Conservation (phyloP, 2,329 filamentous ascomycete species). For the Diaporthe vaccinii region DNA sequence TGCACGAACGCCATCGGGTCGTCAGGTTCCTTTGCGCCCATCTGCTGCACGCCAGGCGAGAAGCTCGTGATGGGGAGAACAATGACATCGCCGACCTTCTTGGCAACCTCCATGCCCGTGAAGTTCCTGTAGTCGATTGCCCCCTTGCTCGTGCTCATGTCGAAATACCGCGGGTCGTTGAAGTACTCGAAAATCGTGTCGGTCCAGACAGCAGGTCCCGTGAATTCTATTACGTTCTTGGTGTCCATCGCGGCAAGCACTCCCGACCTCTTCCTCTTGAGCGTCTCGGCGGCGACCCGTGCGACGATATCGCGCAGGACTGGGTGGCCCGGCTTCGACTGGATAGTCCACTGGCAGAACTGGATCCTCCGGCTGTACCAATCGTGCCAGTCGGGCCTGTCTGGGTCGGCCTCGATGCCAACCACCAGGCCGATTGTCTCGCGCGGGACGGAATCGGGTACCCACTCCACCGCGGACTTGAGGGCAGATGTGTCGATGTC, state of each 20-base stretch:
- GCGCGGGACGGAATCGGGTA: slow-evolving; percentile 82
- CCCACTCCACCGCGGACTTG: slow-evolving; percentile 87
- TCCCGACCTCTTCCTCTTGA: slow-evolving; percentile 78
- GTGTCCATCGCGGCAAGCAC: slow-evolving; percentile 71
- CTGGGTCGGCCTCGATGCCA: slow-evolving; percentile 96
- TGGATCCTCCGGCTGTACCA: slow-evolving; percentile 98
- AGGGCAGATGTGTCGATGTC: slow-evolving; percentile 94
- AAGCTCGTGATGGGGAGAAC: slow-evolving; percentile 97
- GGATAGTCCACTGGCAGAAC: slow-evolving; percentile 99
- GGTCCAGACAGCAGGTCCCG: slow-evolving; percentile 94
- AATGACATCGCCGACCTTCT: slow-evolving; percentile 93
- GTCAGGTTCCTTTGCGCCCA: slow-evolving; percentile 89
- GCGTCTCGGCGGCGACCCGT: slow-evolving; percentile 85
- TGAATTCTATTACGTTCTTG: slow-evolving; percentile 91
- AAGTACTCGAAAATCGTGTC: slow-evolving; percentile 93
- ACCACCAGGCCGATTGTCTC: slow-evolving; percentile 87
- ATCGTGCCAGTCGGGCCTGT: slow-evolving; percentile 90
- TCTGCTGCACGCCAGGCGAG: slow-evolving; percentile 92
- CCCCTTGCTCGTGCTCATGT: slow-evolving; percentile 77
- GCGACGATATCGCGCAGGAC: slow-evolving; percentile 89
- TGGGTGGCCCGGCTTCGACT: slow-evolving; percentile 93
- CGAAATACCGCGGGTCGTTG: slow-evolving; percentile 91
- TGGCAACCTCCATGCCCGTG: slow-evolving; percentile 84
- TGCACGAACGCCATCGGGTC: slow-evolving; percentile 98
- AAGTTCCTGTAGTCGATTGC: slow-evolving; percentile 91